Base-by-base conservation (phyloP, 805 yeast genomes). In the Metschnikowia aberdeeniae region DNA sequence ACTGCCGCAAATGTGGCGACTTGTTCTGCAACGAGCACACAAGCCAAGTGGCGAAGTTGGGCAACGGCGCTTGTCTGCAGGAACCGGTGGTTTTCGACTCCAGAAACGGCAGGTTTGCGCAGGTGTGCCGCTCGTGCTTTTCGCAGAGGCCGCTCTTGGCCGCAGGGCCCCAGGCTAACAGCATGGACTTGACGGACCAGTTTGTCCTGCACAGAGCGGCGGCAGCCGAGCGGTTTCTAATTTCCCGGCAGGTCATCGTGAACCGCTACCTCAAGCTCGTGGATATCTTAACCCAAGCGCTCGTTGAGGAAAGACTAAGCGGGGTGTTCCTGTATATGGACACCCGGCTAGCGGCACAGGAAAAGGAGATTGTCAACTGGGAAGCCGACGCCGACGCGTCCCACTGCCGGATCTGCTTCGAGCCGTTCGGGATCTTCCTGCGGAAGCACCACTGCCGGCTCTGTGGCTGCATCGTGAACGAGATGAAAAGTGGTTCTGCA, bases 391-490 rank as follows among this genome's bases (percentile, higher is more conserved):
- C 47, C 9, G 75, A 56, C 3, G 73, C 75, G 0, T 54, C 67
- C 0, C 65, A 70, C 44, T 92, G 99, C 60, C 70, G 75, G 6
- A 67, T 86, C 6, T 92, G 99, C 56, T 61, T 68, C 11, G 68
- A 72, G 10, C 56, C 58, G 27, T 93, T 89, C 61, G 70, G 75
- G 9, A 64, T 85, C 36, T 59, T 80, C 0, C 54, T 77, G 20
- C 68, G 97, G 41, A 87, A 84, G 52, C 98, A 93, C 60, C 99
- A 92, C 61, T 93, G 99, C 62, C 69, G 98, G 31, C 62, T 89
- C 22, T 92, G 99, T 68, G 98, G 98, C 0, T 58, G 64, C 24
- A 78, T 86, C 1, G 87, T 89, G 0, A 92, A 97, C 66, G 95
- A 84, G 22, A 83, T 82, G 52, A 28, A 44, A 4, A 32, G 34